Base-by-base conservation (phyloP, 768 basidiomycete species). In the Suillus subluteus region DNA sequence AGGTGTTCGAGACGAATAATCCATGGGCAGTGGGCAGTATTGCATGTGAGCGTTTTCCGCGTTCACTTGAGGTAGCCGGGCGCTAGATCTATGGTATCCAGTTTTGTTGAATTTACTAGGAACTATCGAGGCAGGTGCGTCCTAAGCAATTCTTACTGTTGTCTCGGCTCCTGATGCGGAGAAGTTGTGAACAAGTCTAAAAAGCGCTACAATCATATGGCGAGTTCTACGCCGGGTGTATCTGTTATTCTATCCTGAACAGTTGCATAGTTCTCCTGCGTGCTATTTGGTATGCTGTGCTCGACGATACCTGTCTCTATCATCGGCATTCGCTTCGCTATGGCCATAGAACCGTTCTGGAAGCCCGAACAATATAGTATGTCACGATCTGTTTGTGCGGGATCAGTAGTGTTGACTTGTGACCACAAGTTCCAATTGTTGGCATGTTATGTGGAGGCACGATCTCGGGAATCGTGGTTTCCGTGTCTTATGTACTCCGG, bases 361-460 rank as follows among this genome's bases (percentile, higher is more conserved):
- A 85, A 81, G 32, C 93, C 95, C 0, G 87, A 88, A 44, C 91
- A 94, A 73, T 95, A 89, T 71, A 89, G 93, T 92, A 67, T 50
- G 88, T 68, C 21, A 6, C 18, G 4, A 13, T 48, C 38, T 18
- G 13, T 52, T 44, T 32, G 41, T 26, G 16, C 12, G 0, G 3
- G 41, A 30, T 30, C 26, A 6, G 18, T 59, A 23, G 9, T 21
- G 11, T 43, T 66, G 11, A 37, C 18, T 56, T 58, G 21, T 30
- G 13, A 56, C 23, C n/a, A 38, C 61, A 67, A 94, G 92, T 95
- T 62, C 93, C 91, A 6, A 86, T 94, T 62, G 83, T 94, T 9
- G 93, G 95, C 9, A 96, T 95, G 95, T 81, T 95, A 3, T 90
- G 92, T 48, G 94, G 94, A 2, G 87, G 86, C 64, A 88, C 92